A percentile compares a stretch with the other conserved stretches of the same genome.
Conservation (phyloP, 345 rosid species). For the Eucalyptus erythrocorys region DNA sequence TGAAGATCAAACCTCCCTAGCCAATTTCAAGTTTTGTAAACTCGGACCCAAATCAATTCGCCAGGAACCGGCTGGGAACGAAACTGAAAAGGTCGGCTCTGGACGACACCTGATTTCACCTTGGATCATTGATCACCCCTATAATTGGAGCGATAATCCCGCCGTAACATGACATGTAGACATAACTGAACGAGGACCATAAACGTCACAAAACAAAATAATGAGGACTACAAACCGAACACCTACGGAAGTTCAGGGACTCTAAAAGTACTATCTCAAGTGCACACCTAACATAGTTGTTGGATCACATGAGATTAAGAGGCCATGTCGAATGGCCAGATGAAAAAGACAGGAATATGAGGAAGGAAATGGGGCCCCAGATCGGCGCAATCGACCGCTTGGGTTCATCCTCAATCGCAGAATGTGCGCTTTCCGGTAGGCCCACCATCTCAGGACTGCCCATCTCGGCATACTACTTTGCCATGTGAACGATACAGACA, state of each 20-base stretch:
- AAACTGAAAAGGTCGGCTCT: background rate
- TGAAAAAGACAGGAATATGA: background rate
- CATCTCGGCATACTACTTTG: background rate
- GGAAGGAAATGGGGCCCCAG: background rate
- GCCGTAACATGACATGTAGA: background rate
- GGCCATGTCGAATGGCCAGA: background rate
- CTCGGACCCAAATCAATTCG: background rate
- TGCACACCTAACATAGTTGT: background rate
- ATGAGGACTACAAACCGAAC: background rate
- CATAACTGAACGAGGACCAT: background rate
- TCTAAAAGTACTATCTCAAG: background rate
- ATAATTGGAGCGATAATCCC: background rate
- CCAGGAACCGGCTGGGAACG: background rate
- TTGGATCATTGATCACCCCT: background rate
- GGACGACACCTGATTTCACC: background rate
- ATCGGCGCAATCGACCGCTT: background rate
- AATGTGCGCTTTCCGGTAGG: background rate
- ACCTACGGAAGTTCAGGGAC: background rate
- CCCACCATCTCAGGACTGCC: background rate
- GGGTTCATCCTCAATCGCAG: background rate
- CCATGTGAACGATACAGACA: background rate
- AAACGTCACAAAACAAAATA: background rate
- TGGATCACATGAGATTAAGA: background rate
- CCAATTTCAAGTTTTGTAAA: background rate
- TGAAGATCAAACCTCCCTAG: background rate